Base-by-base conservation (phyloP, 2,329 filamentous ascomycete genomes). In the Pyricularia sp. region DNA sequence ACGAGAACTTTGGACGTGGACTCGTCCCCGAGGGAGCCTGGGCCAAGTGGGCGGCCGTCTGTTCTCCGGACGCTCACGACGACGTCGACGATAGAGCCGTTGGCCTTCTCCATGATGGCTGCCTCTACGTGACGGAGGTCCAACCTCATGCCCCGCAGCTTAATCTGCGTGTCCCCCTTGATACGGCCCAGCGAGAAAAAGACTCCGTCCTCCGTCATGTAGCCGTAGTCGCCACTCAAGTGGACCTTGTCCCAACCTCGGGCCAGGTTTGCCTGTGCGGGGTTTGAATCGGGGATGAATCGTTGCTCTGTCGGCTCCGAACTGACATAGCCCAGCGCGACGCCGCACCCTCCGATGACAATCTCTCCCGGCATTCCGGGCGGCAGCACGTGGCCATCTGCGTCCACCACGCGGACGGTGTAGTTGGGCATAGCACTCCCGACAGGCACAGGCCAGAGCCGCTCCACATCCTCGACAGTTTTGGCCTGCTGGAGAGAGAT, bases 71-170 rank as follows among this genome's bases (percentile, higher is more conserved):
- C 12, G 28, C 33, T 26, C 5, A 64, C 67, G 3, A 50, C 67
- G 7, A 58, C 67, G 4, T 68, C 30, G n/a, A 26, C 20, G n/a
- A 68, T 23, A 11, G 12, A 28, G 1, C 67, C 67, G 4, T 28
- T 0, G 3, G 31, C 58, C 59, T n/a, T 36, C 4, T 26, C 26
- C 5, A 68, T 25, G 26, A 68, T 68, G 36, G 5, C 28, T 2
- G 23, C 31, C 17, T 63, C 67, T 5, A 68, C 61, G 20, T 68
- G 11, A 17, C 33, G 30, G 12, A 68, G 59, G 17, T 68, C 59
- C 14, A 68, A n/a, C 12, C 67, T 33, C 58, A 55, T 14, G 25
- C 67, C 67, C 10, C 67, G 67, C 36, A 68, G 42, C 23, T 68
- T 68, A 4, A 68, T 36, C 33, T 68, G 67, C 4, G 58, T 68